These are phyloP conservation scores for Barnettozyma populi DNA, from an alignment of 805 yeast genomes.

Conservation along the genomic window DNA sequence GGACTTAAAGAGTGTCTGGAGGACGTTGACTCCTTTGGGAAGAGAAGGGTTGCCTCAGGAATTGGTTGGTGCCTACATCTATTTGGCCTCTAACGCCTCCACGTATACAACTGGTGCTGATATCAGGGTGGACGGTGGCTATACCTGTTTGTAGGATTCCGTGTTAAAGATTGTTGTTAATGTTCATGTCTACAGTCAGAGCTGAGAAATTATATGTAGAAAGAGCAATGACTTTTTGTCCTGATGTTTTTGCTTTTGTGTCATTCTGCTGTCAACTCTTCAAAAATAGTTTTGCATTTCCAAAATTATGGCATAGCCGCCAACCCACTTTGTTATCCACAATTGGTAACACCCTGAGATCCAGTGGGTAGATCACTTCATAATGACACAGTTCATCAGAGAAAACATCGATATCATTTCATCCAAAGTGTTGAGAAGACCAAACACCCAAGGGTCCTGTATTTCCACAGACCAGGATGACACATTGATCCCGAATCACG, in stretches of 20 bases:
- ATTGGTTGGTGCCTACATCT: conserved; percentile 73
- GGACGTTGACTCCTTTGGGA: conserved; percentile 55
- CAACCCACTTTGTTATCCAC: background rate
- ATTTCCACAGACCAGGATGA: background rate
- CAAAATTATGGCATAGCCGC: background rate
- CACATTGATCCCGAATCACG: background rate
- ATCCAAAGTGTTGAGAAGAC: conserved; percentile 4
- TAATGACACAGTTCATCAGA: conserved; percentile 20
- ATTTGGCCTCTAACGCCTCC: conserved; percentile 76
- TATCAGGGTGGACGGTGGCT: conserved; percentile 77
- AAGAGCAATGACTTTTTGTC: no score
- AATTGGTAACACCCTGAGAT: no score
- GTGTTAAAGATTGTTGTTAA: background rate
- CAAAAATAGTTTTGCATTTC: background rate
- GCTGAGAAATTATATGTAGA: no score
- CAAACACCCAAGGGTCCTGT: background rate
- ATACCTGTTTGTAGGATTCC: conserved; percentile 25
- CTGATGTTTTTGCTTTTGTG: background rate
- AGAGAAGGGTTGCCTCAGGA: conserved; percentile 72
- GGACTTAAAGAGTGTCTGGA: conserved; percentile 44
- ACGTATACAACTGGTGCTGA: conserved; percentile 78
- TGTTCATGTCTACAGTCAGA: background rate
- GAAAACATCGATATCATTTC: conserved; percentile 18
- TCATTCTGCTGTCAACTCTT: background rate
- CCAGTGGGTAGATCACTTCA: background rate